Evolutionary conservation across 2,329 filamentous ascomycete genomes (phyloP), one percentile per base, ranked within the genome.

Genomic region (Curvularia sp.): DNA sequence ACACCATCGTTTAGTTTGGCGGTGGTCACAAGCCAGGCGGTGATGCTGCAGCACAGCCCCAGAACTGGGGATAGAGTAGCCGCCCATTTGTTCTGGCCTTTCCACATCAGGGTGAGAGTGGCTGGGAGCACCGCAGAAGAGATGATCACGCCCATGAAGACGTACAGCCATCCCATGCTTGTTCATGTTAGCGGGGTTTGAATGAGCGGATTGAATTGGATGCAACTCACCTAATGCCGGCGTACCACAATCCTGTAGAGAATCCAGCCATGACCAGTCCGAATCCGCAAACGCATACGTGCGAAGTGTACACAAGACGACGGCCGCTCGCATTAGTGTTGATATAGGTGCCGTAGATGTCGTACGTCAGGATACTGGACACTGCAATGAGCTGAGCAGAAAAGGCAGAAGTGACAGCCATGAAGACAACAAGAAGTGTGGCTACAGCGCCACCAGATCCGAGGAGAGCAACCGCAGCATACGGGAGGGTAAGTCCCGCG

Each of bases 121-220:
- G 92, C 91, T 0, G 93, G 93, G 9, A 97, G 83, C 1, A 96
- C 92, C 1, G 92, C 93, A 0, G 90, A 87, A 0, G 89, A 93
- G 70, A 97, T 95, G 68, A 96, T 91, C 48, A 93, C 90, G 5
- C 93, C 93, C 93, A 97, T 96, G 73, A 96, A 85, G 1, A 96
- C 81, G 72, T 95, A 96, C 1, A 96, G 82, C 70, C 93, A 96
- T 8, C 92, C 92, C 91, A 96, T 95, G 49, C 67, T 68, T 54
- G 2, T 18, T 24, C 1, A 13, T 38, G 30, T 49, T 22, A 55
- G 53, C 20, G 6, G 35, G 5, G 5, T 35, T 33, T 9, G 2
- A 7, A 13, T 6, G 4, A 7, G n/a, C 2, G n/a, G 3, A 9
- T 10, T 1, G 5, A 10, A 10, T 24, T 24, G 7, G 41, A 18